These are phyloP conservation scores for Colletotrichum chrysophilum DNA, from an alignment of 2,329 filamentous ascomycete genomes.

Conservation along the genomic window DNA sequence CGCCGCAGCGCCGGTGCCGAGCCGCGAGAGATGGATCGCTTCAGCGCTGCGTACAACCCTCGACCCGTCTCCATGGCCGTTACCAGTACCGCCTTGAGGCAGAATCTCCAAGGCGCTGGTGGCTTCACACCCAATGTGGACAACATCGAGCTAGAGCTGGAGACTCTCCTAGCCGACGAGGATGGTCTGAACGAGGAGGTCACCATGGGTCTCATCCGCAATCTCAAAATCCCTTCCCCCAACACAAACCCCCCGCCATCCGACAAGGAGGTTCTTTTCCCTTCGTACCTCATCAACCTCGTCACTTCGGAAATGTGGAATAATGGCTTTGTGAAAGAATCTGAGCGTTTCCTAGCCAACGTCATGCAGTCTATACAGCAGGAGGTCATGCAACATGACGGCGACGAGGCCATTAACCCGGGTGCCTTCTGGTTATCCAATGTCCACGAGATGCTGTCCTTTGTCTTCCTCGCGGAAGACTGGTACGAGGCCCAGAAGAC, in stretches of 20 bases:
- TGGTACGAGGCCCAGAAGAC: slow-evolving; percentile 99
- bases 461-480: slow-evolving; percentile 98
- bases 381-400: slow-evolving; percentile 98
- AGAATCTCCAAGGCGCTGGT: slow-evolving; percentile 75
- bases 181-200: slow-evolving; percentile 97
- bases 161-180: slow-evolving; percentile 92
- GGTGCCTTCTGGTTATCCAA: slow-evolving; percentile 99
- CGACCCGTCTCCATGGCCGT: slow-evolving; percentile 96
- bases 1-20: slow-evolving; percentile 90
- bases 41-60: slow-evolving; percentile 92
- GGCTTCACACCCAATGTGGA: slow-evolving; percentile 83
- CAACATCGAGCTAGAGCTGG: slow-evolving; percentile 93
- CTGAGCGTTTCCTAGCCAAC: slow-evolving; percentile 96
- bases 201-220: slow-evolving; percentile 92
- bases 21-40: slow-evolving; percentile 83
- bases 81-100: slow-evolving; percentile 68
- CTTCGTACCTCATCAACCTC: slow-evolving; percentile 97
- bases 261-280: slow-evolving; percentile 98
- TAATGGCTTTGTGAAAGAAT: slow-evolving; percentile 99
- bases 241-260: slow-evolving; percentile 87
- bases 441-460: slow-evolving; percentile 99
- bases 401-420: slow-evolving; percentile 95
- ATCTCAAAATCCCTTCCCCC: slow-evolving; percentile 93
- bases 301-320: slow-evolving; percentile 99
- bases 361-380: slow-evolving; percentile 99